Conservation (phyloP, 2,329 filamentous ascomycete species). For the Sporothrix brunneoviolacea region DNA sequence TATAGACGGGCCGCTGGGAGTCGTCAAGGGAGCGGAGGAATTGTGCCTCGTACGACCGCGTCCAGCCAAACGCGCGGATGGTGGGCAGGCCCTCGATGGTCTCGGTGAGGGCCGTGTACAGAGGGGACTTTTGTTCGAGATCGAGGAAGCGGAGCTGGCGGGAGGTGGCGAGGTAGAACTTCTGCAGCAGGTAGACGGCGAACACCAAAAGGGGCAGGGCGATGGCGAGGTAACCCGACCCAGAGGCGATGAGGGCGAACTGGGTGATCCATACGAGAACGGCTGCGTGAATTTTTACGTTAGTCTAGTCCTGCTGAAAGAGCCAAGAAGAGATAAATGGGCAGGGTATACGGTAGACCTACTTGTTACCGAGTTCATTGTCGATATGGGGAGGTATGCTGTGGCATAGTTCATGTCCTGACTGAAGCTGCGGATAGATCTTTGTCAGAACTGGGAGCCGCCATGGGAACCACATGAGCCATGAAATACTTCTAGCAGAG, state of each 20-base stretch:
- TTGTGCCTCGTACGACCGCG: slow-evolving; percentile 10
- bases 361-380: slow-evolving; percentile 8
- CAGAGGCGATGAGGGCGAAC: slow-evolving; percentile 1
- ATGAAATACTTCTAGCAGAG: too few relatives aligned
- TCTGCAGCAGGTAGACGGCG: slow-evolving; percentile 38
- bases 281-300: too few relatives aligned
- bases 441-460: too few relatives aligned
- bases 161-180: slow-evolving; percentile 50
- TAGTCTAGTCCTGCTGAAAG: too few relatives aligned
- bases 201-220: slow-evolving; percentile 35
- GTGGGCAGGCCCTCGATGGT: slow-evolving; percentile 41
- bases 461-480: too few relatives aligned
- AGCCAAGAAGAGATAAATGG: too few relatives aligned
- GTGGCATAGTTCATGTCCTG: slow-evolving; percentile 31
- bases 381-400: background rate
- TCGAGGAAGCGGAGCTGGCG: slow-evolving; percentile 51
- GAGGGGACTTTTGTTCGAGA: slow-evolving; percentile 49
- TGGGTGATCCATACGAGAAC: slow-evolving; percentile 2
- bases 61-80: slow-evolving; percentile 41
- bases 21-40: background rate
- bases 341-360: too few relatives aligned
- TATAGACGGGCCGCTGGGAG: slow-evolving; percentile 10
- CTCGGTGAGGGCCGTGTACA: slow-evolving; percentile 42
- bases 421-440: slow-evolving; percentile 29
- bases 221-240: slow-evolving; percentile 1